Evolutionary conservation across 306 rosid species (phyloP), one percentile per base, ranked within the genome.

Genomic region (Quercus rubra): DNA sequence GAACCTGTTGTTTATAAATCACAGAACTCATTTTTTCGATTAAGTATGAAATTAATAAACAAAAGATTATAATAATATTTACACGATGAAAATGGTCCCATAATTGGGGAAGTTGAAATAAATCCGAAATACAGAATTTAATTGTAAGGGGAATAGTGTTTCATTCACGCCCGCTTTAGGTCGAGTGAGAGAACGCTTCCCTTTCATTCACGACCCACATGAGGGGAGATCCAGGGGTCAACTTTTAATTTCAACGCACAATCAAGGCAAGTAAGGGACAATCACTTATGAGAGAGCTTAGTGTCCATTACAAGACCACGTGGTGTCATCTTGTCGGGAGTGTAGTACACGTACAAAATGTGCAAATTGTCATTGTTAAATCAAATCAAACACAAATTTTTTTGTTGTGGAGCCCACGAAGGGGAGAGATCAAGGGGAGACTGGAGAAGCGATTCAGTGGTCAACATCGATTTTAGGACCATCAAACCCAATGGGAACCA

Each of bases 391-490:
- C 61, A 14, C 14, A 55, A 3, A 7, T 19, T 74, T 69, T 14
- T 73, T 4, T 55, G 17, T 17, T 0, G 55, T 38, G 63, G 67
- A 83, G 19, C 70, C 86, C 86, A 82, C 81, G 62, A 49, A 75
- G 69, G 83, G 67, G 63, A 77, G 74, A 78, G 89, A 83, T 80
- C 72, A 41, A 78, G 77, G 75, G 69, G 46, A 41, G 12, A 41
- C 46, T 41, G 46, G 83, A 82, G 83, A 71, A 81, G 68, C 79
- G 87, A 81, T 83, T 86, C 87, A 84, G 83, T 79, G 84, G 89
- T 86, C 90, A 79, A 82, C 90, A 74, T 85, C 81, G 82, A 31
- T 78, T 84, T 90, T 81, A 84, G 93, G 87, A 90, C 85, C 87
- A 80, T 82, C 87, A 70, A 10, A 46, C 55, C 25, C 72, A 9